Evolutionary conservation across 176 grass and related monocot species (phyloP).

Genomic region (Hordeum vulgare): MorexV3_pseudomolecules_assembly NC_058520.1:168883222-168883721

Average conservation of each 20-base stretch:
- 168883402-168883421: slow-evolving; percentile 11
- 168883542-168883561: slow-evolving; percentile 6
- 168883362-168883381: neutral
- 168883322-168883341: neutral
- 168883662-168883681: slow-evolving; percentile 97
- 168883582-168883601: neutral
- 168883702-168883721: slow-evolving; percentile 81
- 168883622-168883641: slow-evolving; percentile 97
- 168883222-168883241: neutral
- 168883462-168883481: slow-evolving; percentile 68
- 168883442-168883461: slow-evolving; percentile 78
- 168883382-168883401: neutral
- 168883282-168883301: neutral
- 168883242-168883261: neutral
- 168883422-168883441: slow-evolving; percentile 75
- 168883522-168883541: slow-evolving; percentile 62
- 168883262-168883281: neutral
- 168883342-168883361: neutral
- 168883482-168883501: slow-evolving; percentile 75
- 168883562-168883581: neutral
- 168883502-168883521: slow-evolving; percentile 88
- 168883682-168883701: slow-evolving; percentile 93
- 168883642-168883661: slow-evolving; percentile 90
- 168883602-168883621: neutral
- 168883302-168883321: neutral